A percentile compares a stretch with the other conserved stretches of the same genome.
These are phyloP conservation scores for Diplocarpon rosae DNA, from an alignment of 2,329 filamentous ascomycete species.

Conservation along the genomic window DNA sequence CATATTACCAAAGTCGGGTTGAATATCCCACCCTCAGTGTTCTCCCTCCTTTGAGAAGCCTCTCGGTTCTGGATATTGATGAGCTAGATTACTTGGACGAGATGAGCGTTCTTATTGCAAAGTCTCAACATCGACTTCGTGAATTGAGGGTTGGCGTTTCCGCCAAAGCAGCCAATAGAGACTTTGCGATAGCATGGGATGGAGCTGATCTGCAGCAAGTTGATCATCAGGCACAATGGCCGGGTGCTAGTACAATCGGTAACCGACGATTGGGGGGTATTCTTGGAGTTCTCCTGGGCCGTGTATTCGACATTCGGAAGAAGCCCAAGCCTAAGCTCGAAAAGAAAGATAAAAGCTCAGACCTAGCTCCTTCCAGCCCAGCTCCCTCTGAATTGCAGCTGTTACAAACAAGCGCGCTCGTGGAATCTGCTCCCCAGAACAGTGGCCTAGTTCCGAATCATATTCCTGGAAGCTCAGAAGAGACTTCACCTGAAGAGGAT, in stretches of 20 bases:
- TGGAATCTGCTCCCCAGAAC: constrained; percentile 10
- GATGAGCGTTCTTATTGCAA: constrained; percentile 65
- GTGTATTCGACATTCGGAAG: constrained; percentile 49
- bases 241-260: constrained; percentile 45
- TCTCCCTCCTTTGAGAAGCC: constrained; percentile 60
- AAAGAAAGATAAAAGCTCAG: constrained; percentile 14
- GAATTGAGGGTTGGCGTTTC: constrained; percentile 69
- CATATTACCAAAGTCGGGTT: constrained; percentile 46
- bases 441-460: constrained; percentile 5
- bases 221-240: constrained; percentile 46
- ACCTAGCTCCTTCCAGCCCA: constrained; percentile 12
- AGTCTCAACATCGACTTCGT: constrained; percentile 52
- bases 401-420: constrained; percentile 5
- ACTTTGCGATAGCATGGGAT: constrained; percentile 54
- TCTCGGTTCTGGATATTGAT: constrained; percentile 72
- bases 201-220: constrained; percentile 51
- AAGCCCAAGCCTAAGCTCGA: constrained; percentile 21
- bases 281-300: constrained; percentile 55
- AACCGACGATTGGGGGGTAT: constrained; percentile 56
- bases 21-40: constrained; percentile 75
- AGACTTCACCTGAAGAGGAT: constrained; percentile 7
- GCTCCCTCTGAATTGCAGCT: constrained; percentile 8
- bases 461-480: constrained; percentile 9
- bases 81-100: constrained; percentile 76
- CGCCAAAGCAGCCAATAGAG: constrained; percentile 31